phyloP scores from a whole-genome alignment of 345 rosid genomes.

The Syzygium grande region DNA sequence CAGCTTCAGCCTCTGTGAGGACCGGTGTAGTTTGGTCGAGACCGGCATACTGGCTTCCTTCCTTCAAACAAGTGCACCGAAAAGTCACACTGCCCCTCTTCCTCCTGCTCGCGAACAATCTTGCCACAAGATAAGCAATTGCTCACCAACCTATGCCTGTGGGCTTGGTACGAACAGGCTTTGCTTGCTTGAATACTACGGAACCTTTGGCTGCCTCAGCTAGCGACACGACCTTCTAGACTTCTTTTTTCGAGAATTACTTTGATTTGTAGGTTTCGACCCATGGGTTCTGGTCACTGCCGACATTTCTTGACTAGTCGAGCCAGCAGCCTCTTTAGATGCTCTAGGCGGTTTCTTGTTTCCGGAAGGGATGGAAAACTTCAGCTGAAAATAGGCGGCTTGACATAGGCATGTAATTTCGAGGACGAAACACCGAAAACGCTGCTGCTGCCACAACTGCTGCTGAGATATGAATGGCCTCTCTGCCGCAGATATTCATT shows the following conservation, averaged over 20 bases:
- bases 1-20: slow-evolving; percentile 64
- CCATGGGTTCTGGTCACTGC: too few species aligned
- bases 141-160: too few species aligned
- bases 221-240: too few species aligned
- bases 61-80: slow-evolving; percentile 85
- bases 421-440: slow-evolving; percentile 25
- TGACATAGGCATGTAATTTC: slow-evolving; percentile 59
- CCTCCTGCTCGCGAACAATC: too few species aligned
- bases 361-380: slow-evolving; percentile 26
- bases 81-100: too few species aligned
- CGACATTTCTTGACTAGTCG: too few species aligned
- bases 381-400: slow-evolving; percentile 47
- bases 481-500: slow-evolving; percentile 62
- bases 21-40: slow-evolving; percentile 57
- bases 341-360: slow-evolving; percentile 38
- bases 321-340: slow-evolving; percentile 30
- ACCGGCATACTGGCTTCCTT: slow-evolving; percentile 80
- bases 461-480: slow-evolving; percentile 38
- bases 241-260: too few species aligned
- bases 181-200: too few species aligned
- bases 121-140: too few species aligned
- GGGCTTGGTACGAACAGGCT: too few species aligned
- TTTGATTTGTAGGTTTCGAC: too few species aligned
- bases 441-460: not conserved
- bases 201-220: too few species aligned